These are phyloP conservation scores for Pestalotiopsis sp. DNA, from an alignment of 2,329 filamentous ascomycete genomes.

Conservation along the genomic window DNA sequence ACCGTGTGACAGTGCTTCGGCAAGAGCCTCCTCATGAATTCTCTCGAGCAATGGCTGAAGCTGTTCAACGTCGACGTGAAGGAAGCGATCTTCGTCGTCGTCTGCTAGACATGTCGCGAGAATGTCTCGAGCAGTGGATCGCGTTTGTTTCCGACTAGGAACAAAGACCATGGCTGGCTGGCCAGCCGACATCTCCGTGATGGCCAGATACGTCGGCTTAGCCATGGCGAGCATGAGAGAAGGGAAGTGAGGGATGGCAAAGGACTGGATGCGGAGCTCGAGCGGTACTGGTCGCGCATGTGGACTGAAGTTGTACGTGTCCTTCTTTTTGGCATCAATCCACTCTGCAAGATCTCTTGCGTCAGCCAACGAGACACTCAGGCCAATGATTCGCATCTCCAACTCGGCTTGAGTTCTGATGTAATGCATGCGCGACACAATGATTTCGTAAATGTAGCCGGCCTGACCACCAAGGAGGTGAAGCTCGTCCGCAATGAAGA, in stretches of 20 bases:
- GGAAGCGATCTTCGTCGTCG: slow-evolving; percentile 90
- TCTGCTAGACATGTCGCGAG: slow-evolving; percentile 86
- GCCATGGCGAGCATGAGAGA: slow-evolving; percentile 99
- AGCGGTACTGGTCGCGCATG: slow-evolving; percentile 86
- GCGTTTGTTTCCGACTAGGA: slow-evolving; percentile 89
- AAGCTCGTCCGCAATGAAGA: slow-evolving; percentile 94
- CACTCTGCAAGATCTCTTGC: slow-evolving; percentile 94
- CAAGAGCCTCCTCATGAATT: slow-evolving; percentile 83
- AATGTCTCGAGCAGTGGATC: slow-evolving; percentile 83
- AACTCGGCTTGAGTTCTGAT: slow-evolving; percentile 88
- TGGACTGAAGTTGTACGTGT: slow-evolving; percentile 98
- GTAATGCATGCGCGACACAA: slow-evolving; percentile 97
- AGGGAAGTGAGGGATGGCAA: slow-evolving; percentile 93
- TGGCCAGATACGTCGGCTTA: slow-evolving; percentile 86
- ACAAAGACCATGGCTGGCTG: slow-evolving; percentile 93
- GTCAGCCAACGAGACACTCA: slow-evolving; percentile 91
- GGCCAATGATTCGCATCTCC: slow-evolving; percentile 81
- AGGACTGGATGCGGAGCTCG: slow-evolving; percentile 93
- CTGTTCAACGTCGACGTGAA: slow-evolving; percentile 82
- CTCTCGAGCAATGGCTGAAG: slow-evolving; percentile 80
- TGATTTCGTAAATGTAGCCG: slow-evolving; percentile 91
- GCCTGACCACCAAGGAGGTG: slow-evolving; percentile 87
- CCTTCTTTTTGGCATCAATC: slow-evolving; percentile 97
- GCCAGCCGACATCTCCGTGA: slow-evolving; percentile 83
- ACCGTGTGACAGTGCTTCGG: slow-evolving; percentile 88